Conservation (phyloP, 2,329 filamentous ascomycete genomes). For the Monosporascus sp. region DNA sequence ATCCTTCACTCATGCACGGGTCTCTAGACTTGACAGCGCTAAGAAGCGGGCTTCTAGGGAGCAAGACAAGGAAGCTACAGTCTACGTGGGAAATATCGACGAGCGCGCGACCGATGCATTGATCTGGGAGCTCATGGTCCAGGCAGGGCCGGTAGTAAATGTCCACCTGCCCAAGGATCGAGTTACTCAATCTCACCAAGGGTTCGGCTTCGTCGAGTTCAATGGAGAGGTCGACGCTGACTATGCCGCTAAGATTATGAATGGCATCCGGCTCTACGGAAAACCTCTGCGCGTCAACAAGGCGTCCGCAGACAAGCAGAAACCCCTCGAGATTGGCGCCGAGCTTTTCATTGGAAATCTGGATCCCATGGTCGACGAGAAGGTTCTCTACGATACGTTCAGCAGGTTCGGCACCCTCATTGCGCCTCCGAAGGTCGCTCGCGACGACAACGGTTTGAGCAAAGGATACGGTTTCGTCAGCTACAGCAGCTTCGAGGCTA, state of each 20-base stretch:
- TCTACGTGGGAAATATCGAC: constrained; percentile 98
- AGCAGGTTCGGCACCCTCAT: constrained; percentile 84
- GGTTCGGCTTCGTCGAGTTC: constrained; percentile 98
- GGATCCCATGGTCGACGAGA: constrained; percentile 91
- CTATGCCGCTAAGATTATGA: constrained; percentile 95
- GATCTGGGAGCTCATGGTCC: constrained; percentile 97
- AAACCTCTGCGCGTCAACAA: constrained; percentile 98
- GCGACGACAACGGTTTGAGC: constrained; percentile 80
- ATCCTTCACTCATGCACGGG: not conserved
- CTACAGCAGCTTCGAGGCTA: constrained; percentile 88
- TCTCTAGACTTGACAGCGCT: not conserved
- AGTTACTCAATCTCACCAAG: constrained; percentile 93
- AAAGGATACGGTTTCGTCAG: constrained; percentile 97
- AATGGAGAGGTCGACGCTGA: constrained; percentile 93
- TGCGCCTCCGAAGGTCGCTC: constrained; percentile 81
- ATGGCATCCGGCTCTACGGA: constrained; percentile 86
- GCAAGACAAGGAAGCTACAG: constrained; percentile 96
- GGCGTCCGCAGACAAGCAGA: constrained; percentile 85
- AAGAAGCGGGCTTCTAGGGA: constrained; percentile 55
- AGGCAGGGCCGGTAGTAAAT: constrained; percentile 95
- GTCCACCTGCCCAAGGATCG: constrained; percentile 98
- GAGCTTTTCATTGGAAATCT: constrained; percentile 97
- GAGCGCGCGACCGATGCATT: constrained; percentile 87
- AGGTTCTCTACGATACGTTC: constrained; percentile 91
- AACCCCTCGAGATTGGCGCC: constrained; percentile 86